Evolutionary conservation across 306 rosid genomes (phyloP).

Genomic region (Cicer chorassanicum): DNA sequence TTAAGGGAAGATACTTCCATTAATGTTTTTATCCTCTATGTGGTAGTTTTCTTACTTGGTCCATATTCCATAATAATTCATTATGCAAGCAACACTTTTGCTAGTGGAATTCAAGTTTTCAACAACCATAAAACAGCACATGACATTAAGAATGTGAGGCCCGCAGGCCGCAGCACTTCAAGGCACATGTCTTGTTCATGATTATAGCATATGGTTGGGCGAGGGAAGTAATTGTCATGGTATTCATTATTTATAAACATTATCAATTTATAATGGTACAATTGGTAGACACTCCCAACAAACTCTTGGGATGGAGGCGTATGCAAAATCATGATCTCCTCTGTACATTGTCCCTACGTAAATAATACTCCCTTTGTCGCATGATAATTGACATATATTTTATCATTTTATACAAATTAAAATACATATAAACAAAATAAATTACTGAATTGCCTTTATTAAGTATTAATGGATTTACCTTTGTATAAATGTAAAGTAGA

Average conservation of each 20-base stretch:
- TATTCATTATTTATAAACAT: not conserved
- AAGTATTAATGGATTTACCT: too few relatives aligned
- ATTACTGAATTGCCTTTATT: too few relatives aligned
- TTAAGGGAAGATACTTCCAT: not conserved
- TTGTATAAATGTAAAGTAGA: too few relatives aligned
- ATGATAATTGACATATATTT: too few relatives aligned
- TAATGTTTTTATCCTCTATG: not conserved
- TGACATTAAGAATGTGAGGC: conserved; percentile 36
- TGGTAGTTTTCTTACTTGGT: not conserved
- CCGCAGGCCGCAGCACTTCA: conserved; percentile 35
- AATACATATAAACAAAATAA: too few relatives aligned
- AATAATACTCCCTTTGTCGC: not conserved
- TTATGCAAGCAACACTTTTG: conserved; percentile 3
- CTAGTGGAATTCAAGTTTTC: conserved; percentile 40
- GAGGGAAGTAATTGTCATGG: not conserved
- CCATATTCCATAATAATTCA: conserved; percentile 9
- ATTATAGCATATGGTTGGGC: not conserved
- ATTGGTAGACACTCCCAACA: conserved; percentile 3
- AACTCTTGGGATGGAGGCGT: not conserved
- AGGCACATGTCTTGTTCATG: conserved; percentile 22
- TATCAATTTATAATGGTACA: not conserved
- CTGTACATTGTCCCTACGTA: not conserved
- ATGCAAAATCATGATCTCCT: not conserved
- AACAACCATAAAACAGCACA: conserved; percentile 31
- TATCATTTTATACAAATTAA: too few relatives aligned